Evolutionary conservation across 805 yeast species (phyloP).

Genomic region (Wickerhamiella sergipiensis): DNA sequence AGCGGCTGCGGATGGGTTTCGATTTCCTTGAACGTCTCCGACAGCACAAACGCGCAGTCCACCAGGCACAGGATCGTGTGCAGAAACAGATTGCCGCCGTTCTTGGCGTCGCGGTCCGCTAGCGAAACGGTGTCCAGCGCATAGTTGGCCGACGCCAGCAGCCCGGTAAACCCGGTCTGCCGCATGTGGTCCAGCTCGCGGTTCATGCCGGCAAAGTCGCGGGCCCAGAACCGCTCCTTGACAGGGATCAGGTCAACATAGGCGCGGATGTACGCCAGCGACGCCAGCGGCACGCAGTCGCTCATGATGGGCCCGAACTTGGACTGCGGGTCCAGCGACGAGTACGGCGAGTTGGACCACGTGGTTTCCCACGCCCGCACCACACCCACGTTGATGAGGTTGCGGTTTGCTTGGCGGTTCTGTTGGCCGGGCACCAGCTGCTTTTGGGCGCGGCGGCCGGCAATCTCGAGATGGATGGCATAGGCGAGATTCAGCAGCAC

Average conservation of each 20-base stretch:
- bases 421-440: conserved; percentile 20
- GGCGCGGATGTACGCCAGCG: conserved; percentile 25
- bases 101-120: conserved; percentile 26
- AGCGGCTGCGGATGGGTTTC: conserved; percentile 1
- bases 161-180: conserved; percentile 17
- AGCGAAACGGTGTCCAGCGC: conserved; percentile 28
- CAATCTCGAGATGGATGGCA: conserved; percentile 3
- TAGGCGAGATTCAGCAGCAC: conserved; percentile 9
- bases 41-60: conserved; percentile 26
- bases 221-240: conserved; percentile 29
- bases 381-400: conserved; percentile 23
- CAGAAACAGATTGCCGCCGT: conserved; percentile 24
- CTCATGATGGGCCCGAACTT: conserved; percentile 29
- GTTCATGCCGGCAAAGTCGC: conserved; percentile 28
- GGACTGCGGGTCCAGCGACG: conserved; percentile 29
- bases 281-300: conserved; percentile 31
- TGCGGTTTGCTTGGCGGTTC: conserved; percentile 31
- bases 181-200: conserved; percentile 17
- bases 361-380: conserved; percentile 27
- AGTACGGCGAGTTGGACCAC: conserved; percentile 29
- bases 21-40: conserved; percentile 19
- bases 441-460: neutral
- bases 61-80: conserved; percentile 25
- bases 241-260: conserved; percentile 27
- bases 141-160: conserved; percentile 26